A percentile compares a stretch with the other conserved stretches of the same genome.
Conservation (phyloP, 495 filamentous ascomycete species). For the Tetracladium marchalianum region DNA sequence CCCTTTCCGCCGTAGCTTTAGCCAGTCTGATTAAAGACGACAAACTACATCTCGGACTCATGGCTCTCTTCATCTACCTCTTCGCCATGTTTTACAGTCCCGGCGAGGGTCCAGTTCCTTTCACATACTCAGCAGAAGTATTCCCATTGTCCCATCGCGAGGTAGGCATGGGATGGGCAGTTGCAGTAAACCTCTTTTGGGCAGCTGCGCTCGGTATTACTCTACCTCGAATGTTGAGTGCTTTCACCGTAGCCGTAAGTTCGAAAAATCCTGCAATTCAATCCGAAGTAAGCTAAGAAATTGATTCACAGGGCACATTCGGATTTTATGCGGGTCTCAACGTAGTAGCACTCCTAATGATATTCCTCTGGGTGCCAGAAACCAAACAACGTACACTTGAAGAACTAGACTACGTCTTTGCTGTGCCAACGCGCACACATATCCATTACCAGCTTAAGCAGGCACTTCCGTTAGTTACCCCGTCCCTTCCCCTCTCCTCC, state of each 20-base stretch:
- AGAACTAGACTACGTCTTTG: slow-evolving; percentile 79
- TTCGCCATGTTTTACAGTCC: slow-evolving; percentile 68
- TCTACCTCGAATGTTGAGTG: slow-evolving; percentile 52
- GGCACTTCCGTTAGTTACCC: slow-evolving; percentile 32
- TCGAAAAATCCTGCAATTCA: no score
- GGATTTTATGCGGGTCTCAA: slow-evolving; percentile 54
- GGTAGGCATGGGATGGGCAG: slow-evolving; percentile 64
- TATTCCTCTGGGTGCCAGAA: slow-evolving; percentile 59
- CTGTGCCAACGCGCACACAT: slow-evolving; percentile 54
- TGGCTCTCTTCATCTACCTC: slow-evolving; percentile 63
- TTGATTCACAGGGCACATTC: slow-evolving; percentile 38
- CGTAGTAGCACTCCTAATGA: slow-evolving; percentile 50
- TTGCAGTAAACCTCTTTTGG: slow-evolving; percentile 60
- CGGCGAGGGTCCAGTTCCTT: slow-evolving; percentile 76
- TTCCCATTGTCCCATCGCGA: slow-evolving; percentile 68
- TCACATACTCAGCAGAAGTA: slow-evolving; percentile 71
- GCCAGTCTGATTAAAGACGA: slow-evolving; percentile 53
- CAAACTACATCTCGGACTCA: slow-evolving; percentile 46
- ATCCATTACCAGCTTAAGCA: slow-evolving; percentile 52
- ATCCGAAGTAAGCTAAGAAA: not conserved
- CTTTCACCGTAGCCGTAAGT: slow-evolving; percentile 30
- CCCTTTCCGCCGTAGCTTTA: slow-evolving; percentile 60
- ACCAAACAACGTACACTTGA: slow-evolving; percentile 63
- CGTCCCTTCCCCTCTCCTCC: not conserved
- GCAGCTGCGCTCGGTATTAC: slow-evolving; percentile 54